Conservation (phyloP, 2,329 filamentous ascomycete genomes). For the Harringtonia aguacate region DNA sequence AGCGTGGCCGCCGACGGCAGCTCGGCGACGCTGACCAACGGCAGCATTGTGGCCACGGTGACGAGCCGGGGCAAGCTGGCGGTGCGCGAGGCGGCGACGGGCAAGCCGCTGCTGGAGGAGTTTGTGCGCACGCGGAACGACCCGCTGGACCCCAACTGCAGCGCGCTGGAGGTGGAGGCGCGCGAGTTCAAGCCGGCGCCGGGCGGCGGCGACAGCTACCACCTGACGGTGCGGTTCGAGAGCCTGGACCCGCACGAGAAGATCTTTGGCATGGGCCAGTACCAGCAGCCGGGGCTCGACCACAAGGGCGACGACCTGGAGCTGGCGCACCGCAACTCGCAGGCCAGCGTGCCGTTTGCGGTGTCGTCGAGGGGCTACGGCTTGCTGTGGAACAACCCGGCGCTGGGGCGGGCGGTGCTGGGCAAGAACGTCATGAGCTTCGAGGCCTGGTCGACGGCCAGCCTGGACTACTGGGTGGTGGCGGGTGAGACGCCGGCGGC, state of each 20-base stretch:
- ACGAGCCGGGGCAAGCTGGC: slow-evolving; percentile 37
- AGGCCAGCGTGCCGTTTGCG: slow-evolving; percentile 53
- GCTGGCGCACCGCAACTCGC: slow-evolving; percentile 55
- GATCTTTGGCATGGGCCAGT: slow-evolving; percentile 61
- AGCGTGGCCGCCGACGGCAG: slow-evolving; percentile 12
- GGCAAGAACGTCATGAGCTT: slow-evolving; percentile 52
- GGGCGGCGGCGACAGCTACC: slow-evolving; percentile 37
- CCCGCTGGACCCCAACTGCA: slow-evolving; percentile 45
- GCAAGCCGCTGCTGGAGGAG: slow-evolving; percentile 38
- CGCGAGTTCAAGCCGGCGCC: slow-evolving; percentile 45
- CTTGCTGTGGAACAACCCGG: slow-evolving; percentile 56
- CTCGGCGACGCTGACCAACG: slow-evolving; percentile 33
- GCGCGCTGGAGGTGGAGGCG: slow-evolving; percentile 42
- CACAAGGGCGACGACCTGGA: slow-evolving; percentile 53
- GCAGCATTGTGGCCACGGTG: slow-evolving; percentile 34
- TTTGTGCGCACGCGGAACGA: slow-evolving; percentile 39
- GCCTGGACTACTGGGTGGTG: slow-evolving; percentile 55
- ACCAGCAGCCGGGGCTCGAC: slow-evolving; percentile 53
- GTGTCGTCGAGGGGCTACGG: slow-evolving; percentile 51
- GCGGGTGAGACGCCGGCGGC: slow-evolving; percentile 42
- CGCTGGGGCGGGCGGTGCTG: slow-evolving; percentile 47
- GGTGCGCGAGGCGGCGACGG: slow-evolving; percentile 27
- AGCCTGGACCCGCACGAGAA: slow-evolving; percentile 42
- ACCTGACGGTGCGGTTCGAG: slow-evolving; percentile 49
- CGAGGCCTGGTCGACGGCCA: slow-evolving; percentile 45